Evolutionary conservation across 1,284 basidiomycete species (phyloP), one percentile per base, ranked within the genome.

Genomic region (Lignosus rhinocerotis): DNA sequence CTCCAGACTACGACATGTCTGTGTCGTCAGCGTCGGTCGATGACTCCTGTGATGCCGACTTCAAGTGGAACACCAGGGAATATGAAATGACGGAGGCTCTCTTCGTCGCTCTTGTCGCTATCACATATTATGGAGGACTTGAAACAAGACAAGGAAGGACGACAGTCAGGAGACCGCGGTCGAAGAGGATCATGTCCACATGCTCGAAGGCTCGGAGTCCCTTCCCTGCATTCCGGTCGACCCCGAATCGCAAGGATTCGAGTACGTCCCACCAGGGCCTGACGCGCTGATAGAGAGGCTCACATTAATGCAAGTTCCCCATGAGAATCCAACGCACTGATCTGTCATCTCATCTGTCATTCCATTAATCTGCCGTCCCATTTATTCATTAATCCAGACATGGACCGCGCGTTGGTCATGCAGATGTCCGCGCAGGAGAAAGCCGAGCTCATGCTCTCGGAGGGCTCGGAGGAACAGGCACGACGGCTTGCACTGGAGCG

Each of bases 181-280:
- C 0, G 60, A 60, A 19, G 56, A 51, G 6, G 67, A 67, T 61
- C 25, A 25, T 25, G 76, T 77, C 55, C 61, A 70, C 45, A 69
- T 77, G 69, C 60, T 77, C 12, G 76, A 75, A 39, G 42, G 72
- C 30, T 67, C 70, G 7, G 75, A 76, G 17, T 58, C 66, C 11
- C 59, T 71, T 6, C 73, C 76, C 4, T 75, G 74, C 74, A 51
- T 62, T 6, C 58, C 61, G 21, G 46, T 58, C 38, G 53, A 63
- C 43, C 59, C 61, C 31, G 39, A 25, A 8, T 51, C 59, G 31
- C 33, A 53, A 41, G 52, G 53, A 25, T 58, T 56, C 11, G 43
- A 50, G 19, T 78, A 76, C 52, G 70, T 78, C 10, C 76, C 76
- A 0, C 71, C 73, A 1, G 61, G 67, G 9, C 62, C 77, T 8